These are phyloP conservation scores for Eruca vesicaria DNA, from an alignment of 441 rosid species.

Conservation along the genomic window DNA sequence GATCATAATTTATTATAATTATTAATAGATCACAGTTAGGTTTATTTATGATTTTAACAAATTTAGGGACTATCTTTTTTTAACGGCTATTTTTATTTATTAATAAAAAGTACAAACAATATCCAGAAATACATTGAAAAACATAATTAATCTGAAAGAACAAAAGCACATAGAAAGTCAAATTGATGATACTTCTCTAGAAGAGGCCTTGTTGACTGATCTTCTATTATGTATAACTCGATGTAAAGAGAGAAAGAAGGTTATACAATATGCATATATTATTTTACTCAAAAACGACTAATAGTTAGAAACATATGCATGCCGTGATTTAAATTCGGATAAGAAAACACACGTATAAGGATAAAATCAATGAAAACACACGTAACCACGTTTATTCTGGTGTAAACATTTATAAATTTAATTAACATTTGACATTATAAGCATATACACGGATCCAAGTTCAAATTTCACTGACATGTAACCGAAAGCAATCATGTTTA, in stretches of 20 bases:
- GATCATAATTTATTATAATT: background rate
- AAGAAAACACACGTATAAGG: conserved; percentile 1
- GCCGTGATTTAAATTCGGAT: background rate
- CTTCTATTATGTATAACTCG: background rate
- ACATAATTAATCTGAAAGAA: too few relatives aligned
- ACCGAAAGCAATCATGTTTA: background rate
- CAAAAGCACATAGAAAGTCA: too few relatives aligned
- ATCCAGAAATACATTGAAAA: too few relatives aligned
- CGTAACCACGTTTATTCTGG: background rate
- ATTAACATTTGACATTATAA: background rate
- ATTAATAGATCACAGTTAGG: background rate
- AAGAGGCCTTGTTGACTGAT: too few relatives aligned
- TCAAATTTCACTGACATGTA: background rate
- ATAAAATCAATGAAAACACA: background rate
- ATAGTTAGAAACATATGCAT: background rate
- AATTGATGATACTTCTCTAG: too few relatives aligned
- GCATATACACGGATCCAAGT: background rate
- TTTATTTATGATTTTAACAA: background rate
- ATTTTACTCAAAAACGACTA: background rate
- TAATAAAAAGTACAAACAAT: too few relatives aligned
- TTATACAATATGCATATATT: background rate
- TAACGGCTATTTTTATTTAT: too few relatives aligned
- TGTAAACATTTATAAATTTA: background rate
- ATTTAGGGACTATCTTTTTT: background rate
- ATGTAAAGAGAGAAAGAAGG: background rate